phyloP scores from a whole-genome alignment of 2,329 filamentous ascomycete species.

The Fusarium sp. region DNA sequence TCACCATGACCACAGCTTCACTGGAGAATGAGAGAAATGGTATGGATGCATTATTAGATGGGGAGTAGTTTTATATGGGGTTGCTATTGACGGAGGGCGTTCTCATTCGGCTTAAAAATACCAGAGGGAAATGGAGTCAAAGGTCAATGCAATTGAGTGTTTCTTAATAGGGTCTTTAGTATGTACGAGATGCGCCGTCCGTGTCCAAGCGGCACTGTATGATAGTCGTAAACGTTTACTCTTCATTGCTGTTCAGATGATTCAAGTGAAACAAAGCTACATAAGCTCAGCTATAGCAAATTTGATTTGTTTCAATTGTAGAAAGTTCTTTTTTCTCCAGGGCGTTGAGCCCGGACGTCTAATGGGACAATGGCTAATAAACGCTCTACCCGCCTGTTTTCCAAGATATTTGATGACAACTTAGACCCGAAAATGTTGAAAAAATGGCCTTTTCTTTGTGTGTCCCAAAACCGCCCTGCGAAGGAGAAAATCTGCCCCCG shows the following conservation, averaged over 20 bases:
- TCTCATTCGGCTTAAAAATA: slow-evolving; percentile 44
- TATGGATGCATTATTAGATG: slow-evolving; percentile 61
- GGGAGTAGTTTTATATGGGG: slow-evolving; percentile 53
- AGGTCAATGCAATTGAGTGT: slow-evolving; percentile 25
- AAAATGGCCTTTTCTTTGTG: slow-evolving; percentile 44
- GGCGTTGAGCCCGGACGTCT: slow-evolving; percentile 52
- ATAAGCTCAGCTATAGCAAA: neutral
- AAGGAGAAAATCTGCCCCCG: slow-evolving; percentile 22
- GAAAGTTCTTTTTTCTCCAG: slow-evolving; percentile 32
- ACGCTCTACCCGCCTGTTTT: slow-evolving; percentile 35
- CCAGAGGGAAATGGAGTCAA: slow-evolving; percentile 41
- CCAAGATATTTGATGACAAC: slow-evolving; percentile 31
- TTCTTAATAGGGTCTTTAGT: slow-evolving; percentile 20
- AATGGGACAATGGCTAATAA: slow-evolving; percentile 43
- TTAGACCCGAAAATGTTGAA: slow-evolving; percentile 52
- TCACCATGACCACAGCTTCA: slow-evolving; percentile 57
- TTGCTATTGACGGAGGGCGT: slow-evolving; percentile 37
- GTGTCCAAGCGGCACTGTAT: neutral
- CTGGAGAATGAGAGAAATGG: slow-evolving; percentile 62
- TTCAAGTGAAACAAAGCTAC: neutral
- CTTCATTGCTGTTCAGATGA: no score
- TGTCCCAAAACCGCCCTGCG: slow-evolving; percentile 33
- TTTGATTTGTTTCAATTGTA: neutral
- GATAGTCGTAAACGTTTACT: neutral
- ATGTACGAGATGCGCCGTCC: slow-evolving; percentile 23